Evolutionary conservation across 345 rosid genomes (phyloP).

Genomic region (Streptanthus diversifolius): DNA sequence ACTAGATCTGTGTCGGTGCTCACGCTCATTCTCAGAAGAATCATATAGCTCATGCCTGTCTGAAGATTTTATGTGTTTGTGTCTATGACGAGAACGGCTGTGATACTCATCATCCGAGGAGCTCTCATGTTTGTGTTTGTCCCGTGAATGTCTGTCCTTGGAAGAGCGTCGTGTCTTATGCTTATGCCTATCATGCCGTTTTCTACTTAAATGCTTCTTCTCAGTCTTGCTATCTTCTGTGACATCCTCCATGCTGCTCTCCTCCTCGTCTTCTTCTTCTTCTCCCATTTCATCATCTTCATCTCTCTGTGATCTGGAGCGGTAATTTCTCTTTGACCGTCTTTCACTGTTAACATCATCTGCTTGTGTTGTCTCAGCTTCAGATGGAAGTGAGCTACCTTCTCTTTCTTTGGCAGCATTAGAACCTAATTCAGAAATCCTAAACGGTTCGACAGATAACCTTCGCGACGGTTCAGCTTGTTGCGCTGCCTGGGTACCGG

Average conservation of each 20-base stretch:
- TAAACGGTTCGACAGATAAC: conserved; percentile 53
- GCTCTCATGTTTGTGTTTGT: conserved; percentile 34
- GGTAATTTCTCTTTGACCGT: conserved; percentile 70
- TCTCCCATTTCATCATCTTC: conserved; percentile 43
- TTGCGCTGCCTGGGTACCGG: conserved; percentile 49
- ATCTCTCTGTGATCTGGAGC: conserved; percentile 47
- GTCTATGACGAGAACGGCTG: conserved; percentile 27
- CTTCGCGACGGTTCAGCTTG: conserved; percentile 47
- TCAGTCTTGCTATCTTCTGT: conserved; percentile 39
- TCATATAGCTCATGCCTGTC: conserved; percentile 28
- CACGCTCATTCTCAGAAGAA: conserved; percentile 32
- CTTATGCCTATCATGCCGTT: conserved; percentile 45
- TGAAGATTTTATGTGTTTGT: conserved; percentile 19
- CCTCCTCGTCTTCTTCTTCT: conserved; percentile 40
- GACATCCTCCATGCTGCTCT: conserved; percentile 39
- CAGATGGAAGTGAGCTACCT: conserved; percentile 43
- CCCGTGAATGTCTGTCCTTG: conserved; percentile 39
- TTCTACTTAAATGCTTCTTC: conserved; percentile 47
- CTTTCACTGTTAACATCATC: conserved; percentile 50
- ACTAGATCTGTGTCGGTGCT: conserved; percentile 14
- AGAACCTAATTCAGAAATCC: conserved; percentile 44
- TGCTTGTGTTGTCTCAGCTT: conserved; percentile 42
- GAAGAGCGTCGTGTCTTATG: conserved; percentile 46
- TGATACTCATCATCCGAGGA: conserved; percentile 41
- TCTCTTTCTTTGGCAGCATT: conserved; percentile 47